Evolutionary conservation across 306 rosid species (phyloP).

Genomic region (Castanea crenata): DNA sequence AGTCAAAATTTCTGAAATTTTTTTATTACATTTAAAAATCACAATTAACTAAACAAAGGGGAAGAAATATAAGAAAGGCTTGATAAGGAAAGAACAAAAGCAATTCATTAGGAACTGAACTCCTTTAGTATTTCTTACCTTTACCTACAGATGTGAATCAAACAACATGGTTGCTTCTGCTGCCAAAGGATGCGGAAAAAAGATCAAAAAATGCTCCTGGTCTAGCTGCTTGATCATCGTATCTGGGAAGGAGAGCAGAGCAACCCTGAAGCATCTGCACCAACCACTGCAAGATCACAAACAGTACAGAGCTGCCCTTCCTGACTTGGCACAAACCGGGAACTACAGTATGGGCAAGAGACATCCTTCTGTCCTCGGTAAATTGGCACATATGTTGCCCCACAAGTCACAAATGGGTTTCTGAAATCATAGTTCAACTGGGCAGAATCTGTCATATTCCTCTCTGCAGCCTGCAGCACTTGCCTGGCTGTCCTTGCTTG

Average conservation of each 20-base stretch:
- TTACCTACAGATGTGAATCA: constrained; percentile 9
- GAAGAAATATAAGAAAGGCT: background rate
- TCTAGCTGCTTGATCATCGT: constrained; percentile 51
- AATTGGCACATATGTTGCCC: constrained; percentile 83
- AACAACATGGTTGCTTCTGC: constrained; percentile 16
- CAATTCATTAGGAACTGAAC: constrained; percentile 20
- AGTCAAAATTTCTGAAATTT: constrained; percentile 19
- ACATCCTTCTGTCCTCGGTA: constrained; percentile 89
- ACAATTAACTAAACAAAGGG: background rate
- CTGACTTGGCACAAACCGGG: constrained; percentile 82
- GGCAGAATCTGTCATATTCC: constrained; percentile 69
- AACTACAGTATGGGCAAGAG: constrained; percentile 80
- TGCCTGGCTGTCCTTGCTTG: constrained; percentile 86
- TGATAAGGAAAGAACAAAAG: constrained; percentile 4
- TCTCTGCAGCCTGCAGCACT: constrained; percentile 90
- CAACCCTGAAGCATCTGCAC: constrained; percentile 92
- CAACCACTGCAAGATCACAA: constrained; percentile 83
- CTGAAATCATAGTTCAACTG: constrained; percentile 82
- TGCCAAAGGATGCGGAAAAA: constrained; percentile 36
- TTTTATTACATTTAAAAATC: constrained; percentile 9
- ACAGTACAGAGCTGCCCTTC: constrained; percentile 77
- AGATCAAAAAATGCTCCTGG: constrained; percentile 27
- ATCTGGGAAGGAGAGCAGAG: constrained; percentile 81
- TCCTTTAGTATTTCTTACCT: constrained; percentile 29
- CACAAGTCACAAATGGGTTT: constrained; percentile 89